These are phyloP conservation scores for Stagonosporopsis vannaccii DNA, from an alignment of 2,329 filamentous ascomycete genomes.

Conservation along the genomic window DNA sequence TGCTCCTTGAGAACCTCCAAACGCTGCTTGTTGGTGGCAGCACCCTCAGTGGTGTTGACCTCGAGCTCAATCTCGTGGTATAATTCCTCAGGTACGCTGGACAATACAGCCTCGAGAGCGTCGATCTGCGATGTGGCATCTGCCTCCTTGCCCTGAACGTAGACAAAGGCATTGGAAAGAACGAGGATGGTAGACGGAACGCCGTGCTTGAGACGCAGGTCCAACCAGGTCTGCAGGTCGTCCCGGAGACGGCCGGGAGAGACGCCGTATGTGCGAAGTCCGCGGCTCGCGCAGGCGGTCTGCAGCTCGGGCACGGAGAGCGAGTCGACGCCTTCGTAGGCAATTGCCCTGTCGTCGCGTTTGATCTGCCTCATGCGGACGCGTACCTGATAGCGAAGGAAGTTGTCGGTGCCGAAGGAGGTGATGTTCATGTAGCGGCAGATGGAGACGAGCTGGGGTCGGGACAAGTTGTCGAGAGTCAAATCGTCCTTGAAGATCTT, in stretches of 20 bases:
- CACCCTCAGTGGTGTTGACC: conserved; percentile 94
- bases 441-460: conserved; percentile 95
- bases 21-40: conserved; percentile 97
- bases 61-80: conserved; percentile 99
- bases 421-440: conserved; percentile 98
- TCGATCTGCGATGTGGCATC: conserved; percentile 92
- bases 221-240: conserved; percentile 92
- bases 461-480: conserved; percentile 94
- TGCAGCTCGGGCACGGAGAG: conserved; percentile 94
- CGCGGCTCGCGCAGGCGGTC: conserved; percentile 87
- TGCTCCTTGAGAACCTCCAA: conserved; percentile 98
- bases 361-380: conserved; percentile 99
- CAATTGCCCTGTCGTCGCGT: conserved; percentile 93
- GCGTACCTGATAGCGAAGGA: conserved; percentile 95
- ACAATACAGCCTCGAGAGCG: conserved; percentile 88
- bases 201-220: conserved; percentile 88
- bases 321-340: conserved; percentile 90
- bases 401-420: conserved; percentile 95
- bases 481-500: conserved; percentile 98
- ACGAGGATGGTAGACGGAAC: conserved; percentile 97
- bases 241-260: conserved; percentile 87
- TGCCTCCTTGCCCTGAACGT: conserved; percentile 82
- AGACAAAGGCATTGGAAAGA: conserved; percentile 97
- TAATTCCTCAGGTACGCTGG: conserved; percentile 93
- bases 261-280: conserved; percentile 90